Percentiles rank a stretch among this genome's conserved stretches.
Conservation (phyloP, 257 asterid genomes). For the Capsicum baccatum region DNA sequence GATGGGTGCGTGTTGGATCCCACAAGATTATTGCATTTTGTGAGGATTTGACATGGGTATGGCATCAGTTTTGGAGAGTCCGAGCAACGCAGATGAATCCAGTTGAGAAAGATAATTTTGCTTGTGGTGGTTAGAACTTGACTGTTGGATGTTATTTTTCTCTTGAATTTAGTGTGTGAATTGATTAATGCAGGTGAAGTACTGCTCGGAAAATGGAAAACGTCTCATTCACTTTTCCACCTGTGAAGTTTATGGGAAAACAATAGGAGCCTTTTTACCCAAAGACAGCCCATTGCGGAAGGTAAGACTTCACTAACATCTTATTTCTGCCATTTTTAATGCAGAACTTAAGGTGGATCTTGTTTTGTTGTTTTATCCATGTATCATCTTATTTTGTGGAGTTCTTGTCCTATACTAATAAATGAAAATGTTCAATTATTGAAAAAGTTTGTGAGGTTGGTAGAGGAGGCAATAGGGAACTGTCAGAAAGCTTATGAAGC, state of each 20-base stretch:
- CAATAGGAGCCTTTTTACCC: conserved; percentile 77
- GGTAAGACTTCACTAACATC: conserved; percentile 53
- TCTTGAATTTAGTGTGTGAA: not conserved
- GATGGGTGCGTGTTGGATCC: no score
- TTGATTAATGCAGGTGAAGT: conserved; percentile 66
- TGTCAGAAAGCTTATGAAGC: no score
- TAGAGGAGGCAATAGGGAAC: not conserved
- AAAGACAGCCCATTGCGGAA: conserved; percentile 79
- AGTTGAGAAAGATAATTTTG: conserved; percentile 19
- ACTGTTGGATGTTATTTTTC: not conserved
- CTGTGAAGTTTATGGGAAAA: conserved; percentile 92
- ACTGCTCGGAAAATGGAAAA: conserved; percentile 86
- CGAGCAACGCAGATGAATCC: not conserved
- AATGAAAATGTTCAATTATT: not conserved
- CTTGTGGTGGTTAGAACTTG: not conserved
- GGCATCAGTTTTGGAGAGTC: no score
- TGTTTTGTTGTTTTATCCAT: not conserved
- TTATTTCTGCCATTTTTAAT: conserved; percentile 29
- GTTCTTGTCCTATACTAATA: not conserved
- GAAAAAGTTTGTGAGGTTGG: not conserved
- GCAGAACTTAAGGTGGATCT: not conserved
- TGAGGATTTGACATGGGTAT: no score
- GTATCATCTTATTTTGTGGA: not conserved
- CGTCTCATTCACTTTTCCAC: conserved; percentile 94
- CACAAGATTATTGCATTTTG: no score